A percentile compares a stretch with the other conserved stretches of the same genome.
phyloP scores from a whole-genome alignment of 495 filamentous ascomycete species.

The Lasiosphaeria ovina region DNA sequence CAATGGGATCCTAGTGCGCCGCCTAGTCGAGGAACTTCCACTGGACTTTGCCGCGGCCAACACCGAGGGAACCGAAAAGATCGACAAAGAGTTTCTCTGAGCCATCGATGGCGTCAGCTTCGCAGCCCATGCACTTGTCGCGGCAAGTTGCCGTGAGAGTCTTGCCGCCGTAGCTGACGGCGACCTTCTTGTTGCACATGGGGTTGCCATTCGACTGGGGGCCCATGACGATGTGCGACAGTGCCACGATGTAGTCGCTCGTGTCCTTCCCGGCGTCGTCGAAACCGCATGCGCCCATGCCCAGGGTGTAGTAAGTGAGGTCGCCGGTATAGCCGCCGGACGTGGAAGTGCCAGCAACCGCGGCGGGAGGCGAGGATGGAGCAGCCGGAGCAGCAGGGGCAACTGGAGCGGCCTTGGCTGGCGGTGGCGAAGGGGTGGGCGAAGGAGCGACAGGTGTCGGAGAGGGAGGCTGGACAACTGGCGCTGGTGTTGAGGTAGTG shows the following conservation, averaged over 20 bases:
- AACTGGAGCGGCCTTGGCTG: background rate
- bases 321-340: slow-evolving; percentile 36
- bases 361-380: slow-evolving; percentile 10
- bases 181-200: slow-evolving; percentile 66
- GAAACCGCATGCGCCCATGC: slow-evolving; percentile 46
- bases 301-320: slow-evolving; percentile 47
- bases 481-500: slow-evolving; percentile 3
- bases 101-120: slow-evolving; percentile 43
- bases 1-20: background rate
- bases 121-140: slow-evolving; percentile 76
- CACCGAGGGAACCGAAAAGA: slow-evolving; percentile 39
- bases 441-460: slow-evolving; percentile 6
- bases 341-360: slow-evolving; percentile 6
- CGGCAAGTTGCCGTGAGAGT: slow-evolving; percentile 55
- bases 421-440: slow-evolving; percentile 3
- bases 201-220: slow-evolving; percentile 52
- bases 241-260: slow-evolving; percentile 44
- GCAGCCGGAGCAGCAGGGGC: slow-evolving; percentile 3
- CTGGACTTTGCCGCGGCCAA: slow-evolving; percentile 33
- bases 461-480: slow-evolving; percentile 1
- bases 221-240: slow-evolving; percentile 41
- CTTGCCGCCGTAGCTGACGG: slow-evolving; percentile 55
- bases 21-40: slow-evolving; percentile 44
- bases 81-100: slow-evolving; percentile 44
- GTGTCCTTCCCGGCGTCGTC: slow-evolving; percentile 40